phyloP scores from a whole-genome alignment of 805 yeast species.

The Danielia reshetovae region DNA sequence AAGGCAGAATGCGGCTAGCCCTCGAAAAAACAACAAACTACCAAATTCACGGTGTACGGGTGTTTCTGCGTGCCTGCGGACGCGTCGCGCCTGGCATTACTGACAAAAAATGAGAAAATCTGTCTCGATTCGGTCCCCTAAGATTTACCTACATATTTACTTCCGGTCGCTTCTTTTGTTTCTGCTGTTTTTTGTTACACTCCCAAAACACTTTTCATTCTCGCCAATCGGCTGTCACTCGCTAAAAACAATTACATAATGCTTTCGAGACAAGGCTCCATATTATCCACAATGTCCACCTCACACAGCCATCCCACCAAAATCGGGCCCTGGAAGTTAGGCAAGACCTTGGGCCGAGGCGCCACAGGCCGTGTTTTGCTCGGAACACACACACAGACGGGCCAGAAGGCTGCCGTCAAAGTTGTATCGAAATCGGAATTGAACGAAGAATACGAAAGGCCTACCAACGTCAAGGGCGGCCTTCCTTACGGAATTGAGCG shows the following conservation, averaged over 20 bases:
- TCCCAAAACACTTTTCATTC: background rate
- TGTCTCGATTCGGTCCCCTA: background rate
- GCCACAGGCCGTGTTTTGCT: conserved; percentile 77
- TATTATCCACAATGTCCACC: conserved; percentile 51
- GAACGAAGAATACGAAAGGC: conserved; percentile 30
- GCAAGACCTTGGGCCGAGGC: conserved; percentile 76
- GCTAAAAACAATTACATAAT: too few relatives aligned
- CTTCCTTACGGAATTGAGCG: conserved; percentile 95
- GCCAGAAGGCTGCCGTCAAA: conserved; percentile 79
- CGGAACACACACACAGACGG: conserved; percentile 65
- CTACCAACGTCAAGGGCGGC: conserved; percentile 34
- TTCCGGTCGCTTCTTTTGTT: too few relatives aligned
- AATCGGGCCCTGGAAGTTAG: conserved; percentile 82
- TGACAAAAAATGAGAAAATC: background rate
- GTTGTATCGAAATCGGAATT: conserved; percentile 67
- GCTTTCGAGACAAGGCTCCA: conserved; percentile 55
- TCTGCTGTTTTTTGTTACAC: background rate
- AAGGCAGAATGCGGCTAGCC: too few relatives aligned
- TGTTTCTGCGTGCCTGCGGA: conserved; percentile 10
- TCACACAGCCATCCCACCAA: conserved; percentile 43
- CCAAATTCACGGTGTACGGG: background rate
- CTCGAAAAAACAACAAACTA: too few relatives aligned
- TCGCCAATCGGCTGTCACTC: background rate
- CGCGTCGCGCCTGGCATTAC: conserved; percentile 13
- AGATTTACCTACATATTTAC: too few relatives aligned